Base-by-base conservation (phyloP, 1,284 basidiomycete genomes). In the Trichosporon ovoides region DNA sequence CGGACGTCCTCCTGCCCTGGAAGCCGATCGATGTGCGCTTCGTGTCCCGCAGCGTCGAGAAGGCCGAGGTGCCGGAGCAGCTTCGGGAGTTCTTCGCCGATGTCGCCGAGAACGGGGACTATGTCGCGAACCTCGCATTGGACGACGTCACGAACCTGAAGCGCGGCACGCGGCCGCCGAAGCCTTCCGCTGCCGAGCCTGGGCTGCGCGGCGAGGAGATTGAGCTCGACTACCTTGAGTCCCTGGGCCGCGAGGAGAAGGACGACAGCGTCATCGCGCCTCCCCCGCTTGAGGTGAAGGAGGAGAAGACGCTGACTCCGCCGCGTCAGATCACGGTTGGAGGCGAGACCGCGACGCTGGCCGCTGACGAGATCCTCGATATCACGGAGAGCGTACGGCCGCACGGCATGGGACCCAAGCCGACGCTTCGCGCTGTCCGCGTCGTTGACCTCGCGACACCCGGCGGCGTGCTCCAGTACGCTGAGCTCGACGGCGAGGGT, bases 1-100 rank as follows among this genome's bases (percentile, higher is more conserved):
- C 38, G 12, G 61, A 63, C 54, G 48, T 63, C 5, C 43, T 60
- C 10, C 20, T 60, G 28, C 61, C 61, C 34, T 56, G 50, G n/a
- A 54, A 59, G 22, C 58, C 61, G 2, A 33, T 56, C 10, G 61
- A 63, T 34, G 52, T 52, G 5, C 58, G 61, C 3, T 18, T 63
- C 28, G 24, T 48, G 2, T 54, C 56, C 3, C 43, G 38, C 13
- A 28, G 28, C 19, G 14, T 35, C 4, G 40, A 36, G 10, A 14
- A 38, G 14, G 18, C 52, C 14, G 31, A 35, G 3, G 34, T 60
- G 0, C 61, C 61, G 1, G n/a, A 33, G 7, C 18, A 24, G 20
- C 52, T 63, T 3, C 19, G 13, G 12, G 48, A 24, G 12, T 63
- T 63, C 58, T 60, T 63, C 18, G 20, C 12, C n/a, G 18, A 22